A percentile compares a stretch with the other conserved stretches of the same genome.
These are phyloP conservation scores for Russula sp. DNA, from an alignment of 768 basidiomycete genomes.

Conservation along the genomic window DNA sequence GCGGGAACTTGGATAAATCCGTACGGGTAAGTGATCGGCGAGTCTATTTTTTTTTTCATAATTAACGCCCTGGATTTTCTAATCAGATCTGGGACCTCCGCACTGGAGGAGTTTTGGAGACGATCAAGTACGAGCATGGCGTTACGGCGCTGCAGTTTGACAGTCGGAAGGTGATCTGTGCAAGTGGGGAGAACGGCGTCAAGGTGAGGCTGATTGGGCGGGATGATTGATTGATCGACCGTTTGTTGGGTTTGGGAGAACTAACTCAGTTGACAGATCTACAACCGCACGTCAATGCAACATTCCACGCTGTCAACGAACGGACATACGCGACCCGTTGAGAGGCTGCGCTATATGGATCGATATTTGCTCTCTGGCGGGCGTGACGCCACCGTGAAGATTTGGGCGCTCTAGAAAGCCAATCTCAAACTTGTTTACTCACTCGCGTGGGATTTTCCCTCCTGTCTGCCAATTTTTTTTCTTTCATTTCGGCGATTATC, in stretches of 20 bases:
- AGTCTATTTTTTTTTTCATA: not conserved
- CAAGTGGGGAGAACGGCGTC: constrained; percentile 88
- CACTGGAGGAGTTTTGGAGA: constrained; percentile 82
- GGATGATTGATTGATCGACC: not conserved
- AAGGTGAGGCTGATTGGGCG: constrained; percentile 59
- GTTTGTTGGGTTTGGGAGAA: not conserved
- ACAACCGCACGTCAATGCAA: constrained; percentile 92
- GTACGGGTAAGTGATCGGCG: constrained; percentile 58
- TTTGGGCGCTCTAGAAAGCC: constrained; percentile 78
- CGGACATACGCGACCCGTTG: constrained; percentile 89
- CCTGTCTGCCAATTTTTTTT: not conserved
- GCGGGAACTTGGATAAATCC: constrained; percentile 91
- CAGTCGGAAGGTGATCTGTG: constrained; percentile 87
- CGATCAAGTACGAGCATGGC: constrained; percentile 84
- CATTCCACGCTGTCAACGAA: constrained; percentile 82
- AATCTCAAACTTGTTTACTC: no score
- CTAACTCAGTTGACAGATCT: constrained; percentile 54
- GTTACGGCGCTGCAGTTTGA: constrained; percentile 95
- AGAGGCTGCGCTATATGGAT: constrained; percentile 92
- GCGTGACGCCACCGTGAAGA: constrained; percentile 80
- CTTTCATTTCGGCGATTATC: not conserved
- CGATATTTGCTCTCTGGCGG: constrained; percentile 90
- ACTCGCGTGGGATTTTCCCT: no score
- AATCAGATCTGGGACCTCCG: constrained; percentile 90
- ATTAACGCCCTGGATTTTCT: no score